phyloP scores from a whole-genome alignment of 2,329 filamentous ascomycete genomes.

The Botrytis byssoidea region DNA sequence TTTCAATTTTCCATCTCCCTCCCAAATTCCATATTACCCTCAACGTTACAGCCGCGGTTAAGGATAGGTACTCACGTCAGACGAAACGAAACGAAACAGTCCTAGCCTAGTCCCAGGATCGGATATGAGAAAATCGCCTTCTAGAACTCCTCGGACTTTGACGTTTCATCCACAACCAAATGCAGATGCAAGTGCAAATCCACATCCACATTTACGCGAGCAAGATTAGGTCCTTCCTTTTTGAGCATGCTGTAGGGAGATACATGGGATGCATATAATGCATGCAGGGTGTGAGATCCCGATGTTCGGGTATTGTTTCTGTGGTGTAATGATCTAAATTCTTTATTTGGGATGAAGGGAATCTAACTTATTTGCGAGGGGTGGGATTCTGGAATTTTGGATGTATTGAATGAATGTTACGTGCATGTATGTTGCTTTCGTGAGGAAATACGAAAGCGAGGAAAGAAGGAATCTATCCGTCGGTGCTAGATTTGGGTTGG shows the following conservation, averaged over 20 bases:
- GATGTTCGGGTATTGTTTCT: not conserved
- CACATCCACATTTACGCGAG: not conserved
- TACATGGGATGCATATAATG: not conserved
- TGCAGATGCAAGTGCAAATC: not conserved
- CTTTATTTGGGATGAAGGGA: not conserved
- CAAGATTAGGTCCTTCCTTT: not conserved
- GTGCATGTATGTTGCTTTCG: no score
- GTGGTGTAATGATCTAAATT: not conserved
- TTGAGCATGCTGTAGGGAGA: not conserved
- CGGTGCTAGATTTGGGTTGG: not conserved
- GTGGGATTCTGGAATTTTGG: not conserved
- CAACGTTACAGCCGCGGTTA: not conserved
- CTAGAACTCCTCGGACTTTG: not conserved
- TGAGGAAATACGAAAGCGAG: no score
- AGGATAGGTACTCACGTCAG: not conserved
- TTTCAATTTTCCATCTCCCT: not conserved
- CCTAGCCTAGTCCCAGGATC: not conserved
- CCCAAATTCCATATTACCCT: not conserved
- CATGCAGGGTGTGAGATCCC: not conserved
- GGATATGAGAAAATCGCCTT: not conserved
- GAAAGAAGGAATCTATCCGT: not conserved
- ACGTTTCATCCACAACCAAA: not conserved
- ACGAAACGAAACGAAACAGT: not conserved
- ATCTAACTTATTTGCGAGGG: not conserved
- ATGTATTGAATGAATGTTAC: no score